Evolutionary conservation across 768 basidiomycete genomes (phyloP).

Genomic region (Lactarius evosmus): DNA sequence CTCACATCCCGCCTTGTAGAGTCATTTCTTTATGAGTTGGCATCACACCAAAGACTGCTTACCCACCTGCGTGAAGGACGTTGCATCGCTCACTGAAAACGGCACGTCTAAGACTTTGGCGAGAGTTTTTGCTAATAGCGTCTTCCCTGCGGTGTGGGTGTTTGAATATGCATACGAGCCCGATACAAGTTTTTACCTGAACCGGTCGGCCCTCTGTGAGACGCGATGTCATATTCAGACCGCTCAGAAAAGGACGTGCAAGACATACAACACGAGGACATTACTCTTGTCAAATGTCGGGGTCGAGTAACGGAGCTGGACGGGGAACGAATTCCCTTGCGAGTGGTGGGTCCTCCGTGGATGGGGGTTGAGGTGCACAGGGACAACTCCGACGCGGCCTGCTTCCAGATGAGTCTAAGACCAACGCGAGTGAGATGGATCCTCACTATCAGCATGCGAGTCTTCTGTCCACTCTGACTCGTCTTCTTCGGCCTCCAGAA

Average conservation of each 20-base stretch:
- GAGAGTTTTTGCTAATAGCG: slow-evolving; percentile 85
- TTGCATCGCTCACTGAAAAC: slow-evolving; percentile 91
- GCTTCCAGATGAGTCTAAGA: not conserved
- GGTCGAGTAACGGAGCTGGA: slow-evolving; percentile 42
- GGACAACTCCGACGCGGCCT: slow-evolving; percentile 37
- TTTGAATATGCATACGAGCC: slow-evolving; percentile 12
- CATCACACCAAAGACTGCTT: not conserved
- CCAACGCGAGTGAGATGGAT: not conserved
- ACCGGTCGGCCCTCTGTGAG: slow-evolving; percentile 73
- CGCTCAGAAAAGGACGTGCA: slow-evolving; percentile 27
- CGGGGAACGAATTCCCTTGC: slow-evolving; percentile 29
- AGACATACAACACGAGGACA: slow-evolving; percentile 79
- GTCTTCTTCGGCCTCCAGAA: slow-evolving; percentile 41
- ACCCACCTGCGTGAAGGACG: slow-evolving; percentile 84
- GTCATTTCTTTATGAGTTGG: slow-evolving; percentile 11
- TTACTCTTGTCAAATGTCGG: slow-evolving; percentile 93
- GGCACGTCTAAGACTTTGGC: slow-evolving; percentile 90
- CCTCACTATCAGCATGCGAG: slow-evolving; percentile 34
- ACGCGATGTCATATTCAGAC: not conserved
- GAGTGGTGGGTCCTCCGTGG: slow-evolving; percentile 33
- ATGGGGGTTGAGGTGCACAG: slow-evolving; percentile 64
- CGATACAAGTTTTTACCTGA: slow-evolving; percentile 51
- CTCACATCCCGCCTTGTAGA: slow-evolving; percentile 65
- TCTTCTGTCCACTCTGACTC: slow-evolving; percentile 33
- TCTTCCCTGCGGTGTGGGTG: slow-evolving; percentile 60